phyloP scores from a whole-genome alignment of 1,284 basidiomycete species.

The Polyporus tsugae region DNA sequence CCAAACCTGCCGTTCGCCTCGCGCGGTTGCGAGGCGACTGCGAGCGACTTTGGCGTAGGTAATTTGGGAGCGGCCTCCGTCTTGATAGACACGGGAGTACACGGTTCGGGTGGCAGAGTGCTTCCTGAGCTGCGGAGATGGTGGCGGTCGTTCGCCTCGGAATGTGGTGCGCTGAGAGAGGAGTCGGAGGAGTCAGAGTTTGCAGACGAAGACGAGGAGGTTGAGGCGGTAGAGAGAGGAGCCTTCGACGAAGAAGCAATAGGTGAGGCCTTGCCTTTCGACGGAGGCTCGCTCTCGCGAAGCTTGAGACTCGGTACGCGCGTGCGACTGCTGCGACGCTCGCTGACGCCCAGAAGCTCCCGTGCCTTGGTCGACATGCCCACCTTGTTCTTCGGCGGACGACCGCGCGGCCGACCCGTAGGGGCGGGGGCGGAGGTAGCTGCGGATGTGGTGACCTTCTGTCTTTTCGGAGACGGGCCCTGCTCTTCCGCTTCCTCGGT shows the following conservation, averaged over 20 bases:
- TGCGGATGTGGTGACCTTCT: conserved; percentile 29
- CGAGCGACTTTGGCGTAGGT: conserved; percentile 53
- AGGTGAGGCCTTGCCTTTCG: conserved; percentile 33
- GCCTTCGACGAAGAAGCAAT: conserved; percentile 21
- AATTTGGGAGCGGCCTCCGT: conserved; percentile 33
- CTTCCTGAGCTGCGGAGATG: conserved; percentile 16
- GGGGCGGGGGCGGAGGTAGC: conserved; percentile 24
- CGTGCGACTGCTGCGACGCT: conserved; percentile 44
- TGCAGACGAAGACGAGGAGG: conserved; percentile 27
- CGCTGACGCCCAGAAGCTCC: conserved; percentile 41
- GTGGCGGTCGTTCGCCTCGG: conserved; percentile 14
- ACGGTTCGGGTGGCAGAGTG: not conserved
- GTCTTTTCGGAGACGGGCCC: conserved; percentile 49
- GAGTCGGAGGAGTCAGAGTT: conserved; percentile 21
- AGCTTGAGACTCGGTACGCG: conserved; percentile 46
- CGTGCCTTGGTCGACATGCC: conserved; percentile 49
- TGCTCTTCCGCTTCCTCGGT: conserved; percentile 44
- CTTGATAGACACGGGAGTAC: conserved; percentile 28
- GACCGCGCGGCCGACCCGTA: conserved; percentile 26
- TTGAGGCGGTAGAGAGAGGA: conserved; percentile 35
- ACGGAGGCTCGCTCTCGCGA: conserved; percentile 42
- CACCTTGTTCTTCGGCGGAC: conserved; percentile 43
- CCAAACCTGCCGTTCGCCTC: conserved; percentile 59
- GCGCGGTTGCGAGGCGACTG: conserved; percentile 58
- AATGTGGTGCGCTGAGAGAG: conserved; percentile 18